Conservation (phyloP, 805 yeast genomes). For the Saccharomyces paradoxus region DNA sequence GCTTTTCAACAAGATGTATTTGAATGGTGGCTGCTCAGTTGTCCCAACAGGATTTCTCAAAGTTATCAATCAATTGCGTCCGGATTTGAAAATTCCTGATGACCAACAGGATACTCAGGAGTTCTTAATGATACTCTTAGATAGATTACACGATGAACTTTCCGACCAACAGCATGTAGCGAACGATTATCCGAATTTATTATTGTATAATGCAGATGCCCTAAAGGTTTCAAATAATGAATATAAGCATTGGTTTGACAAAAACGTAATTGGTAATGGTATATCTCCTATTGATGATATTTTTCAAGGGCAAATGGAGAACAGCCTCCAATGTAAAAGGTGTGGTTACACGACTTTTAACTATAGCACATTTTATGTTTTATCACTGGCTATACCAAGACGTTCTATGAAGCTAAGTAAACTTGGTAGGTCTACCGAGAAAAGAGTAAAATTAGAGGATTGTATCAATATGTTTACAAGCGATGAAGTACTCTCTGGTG, state of each 20-base stretch:
- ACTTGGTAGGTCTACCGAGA: constrained; percentile 15
- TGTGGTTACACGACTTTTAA: constrained; percentile 56
- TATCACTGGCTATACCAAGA: constrained; percentile 55
- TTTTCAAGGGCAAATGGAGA: constrained; percentile 70
- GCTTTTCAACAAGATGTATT: constrained; percentile 48
- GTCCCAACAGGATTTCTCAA: constrained; percentile 60
- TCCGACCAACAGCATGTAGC: constrained; percentile 33
- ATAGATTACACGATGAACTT: constrained; percentile 61
- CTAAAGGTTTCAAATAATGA: constrained; percentile 35
- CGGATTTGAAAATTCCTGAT: constrained; percentile 59
- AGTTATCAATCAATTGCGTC: constrained; percentile 44
- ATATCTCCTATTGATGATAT: constrained; percentile 56
- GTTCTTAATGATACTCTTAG: constrained; percentile 57
- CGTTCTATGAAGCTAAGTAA: constrained; percentile 14
- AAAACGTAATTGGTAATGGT: constrained; percentile 46
- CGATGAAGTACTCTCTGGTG: constrained; percentile 59
- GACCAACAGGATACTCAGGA: constrained; percentile 83
- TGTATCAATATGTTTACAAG: constrained; percentile 54
- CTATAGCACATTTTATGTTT: constrained; percentile 53
- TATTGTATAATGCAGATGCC: constrained; percentile 27
- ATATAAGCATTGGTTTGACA: constrained; percentile 55
- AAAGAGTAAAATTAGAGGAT: constrained; percentile 45
- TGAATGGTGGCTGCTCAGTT: constrained; percentile 52
- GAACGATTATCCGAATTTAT: constrained; percentile 33
- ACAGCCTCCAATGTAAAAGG: constrained; percentile 50